These are phyloP conservation scores for Stygiomarasmius scandens DNA, from an alignment of 1,284 basidiomycete species.

Conservation along the genomic window DNA sequence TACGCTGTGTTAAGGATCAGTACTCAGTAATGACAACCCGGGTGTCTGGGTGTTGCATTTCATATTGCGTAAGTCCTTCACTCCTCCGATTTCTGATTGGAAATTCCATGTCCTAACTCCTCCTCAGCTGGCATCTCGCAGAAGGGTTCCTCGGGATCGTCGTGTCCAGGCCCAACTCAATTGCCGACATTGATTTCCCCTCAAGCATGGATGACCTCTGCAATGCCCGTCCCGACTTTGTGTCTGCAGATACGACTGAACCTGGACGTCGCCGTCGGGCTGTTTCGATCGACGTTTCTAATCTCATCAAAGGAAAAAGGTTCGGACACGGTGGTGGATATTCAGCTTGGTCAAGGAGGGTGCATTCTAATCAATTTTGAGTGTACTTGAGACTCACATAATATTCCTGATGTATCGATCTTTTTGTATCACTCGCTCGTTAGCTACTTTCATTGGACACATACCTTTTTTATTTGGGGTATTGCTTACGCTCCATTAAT, in stretches of 20 bases:
- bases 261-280: neutral
- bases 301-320: too few relatives aligned
- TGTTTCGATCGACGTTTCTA: too few relatives aligned
- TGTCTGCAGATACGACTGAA: neutral
- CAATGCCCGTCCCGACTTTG: neutral
- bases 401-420: too few relatives aligned
- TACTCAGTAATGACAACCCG: neutral
- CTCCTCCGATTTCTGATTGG: too few relatives aligned
- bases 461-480: too few relatives aligned
- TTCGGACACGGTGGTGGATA: too few relatives aligned
- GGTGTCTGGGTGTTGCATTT: conserved; percentile 1
- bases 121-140: neutral
- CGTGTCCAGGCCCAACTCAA: neutral
- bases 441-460: too few relatives aligned
- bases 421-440: too few relatives aligned
- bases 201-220: neutral
- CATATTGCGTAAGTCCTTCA: neutral
- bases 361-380: too few relatives aligned
- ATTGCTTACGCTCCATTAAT: too few relatives aligned
- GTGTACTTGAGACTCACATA: too few relatives aligned
- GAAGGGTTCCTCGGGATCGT: neutral
- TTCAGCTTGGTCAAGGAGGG: too few relatives aligned
- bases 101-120: neutral
- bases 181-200: conserved; percentile 1
- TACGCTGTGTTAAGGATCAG: neutral